Evolutionary conservation across 2,329 filamentous ascomycete genomes (phyloP).

Genomic region (Neofusicoccum ribis): DNA sequence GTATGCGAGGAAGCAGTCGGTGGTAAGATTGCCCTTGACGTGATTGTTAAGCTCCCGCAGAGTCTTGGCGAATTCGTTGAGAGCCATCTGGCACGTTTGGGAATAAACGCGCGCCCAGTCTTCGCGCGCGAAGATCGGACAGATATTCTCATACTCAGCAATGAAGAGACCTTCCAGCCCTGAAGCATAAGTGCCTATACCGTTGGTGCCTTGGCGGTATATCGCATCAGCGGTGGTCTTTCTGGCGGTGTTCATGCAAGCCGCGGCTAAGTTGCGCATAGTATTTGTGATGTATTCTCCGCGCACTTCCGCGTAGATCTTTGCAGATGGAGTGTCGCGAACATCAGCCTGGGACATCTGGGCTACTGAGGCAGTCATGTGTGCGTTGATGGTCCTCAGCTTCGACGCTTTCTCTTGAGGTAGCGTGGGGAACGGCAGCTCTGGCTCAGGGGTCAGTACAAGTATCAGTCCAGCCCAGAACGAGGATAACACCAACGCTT

Average conservation of each 20-base stretch:
- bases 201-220: constrained; percentile 86
- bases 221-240: constrained; percentile 75
- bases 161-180: constrained; percentile 84
- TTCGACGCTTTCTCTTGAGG: constrained; percentile 73
- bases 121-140: constrained; percentile 79
- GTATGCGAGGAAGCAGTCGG: constrained; percentile 92
- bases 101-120: constrained; percentile 81
- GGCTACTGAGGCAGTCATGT: constrained; percentile 64
- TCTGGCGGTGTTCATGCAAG: constrained; percentile 74
- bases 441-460: constrained; percentile 33
- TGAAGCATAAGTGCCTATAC: constrained; percentile 84
- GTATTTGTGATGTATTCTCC: constrained; percentile 83
- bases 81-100: constrained; percentile 72
- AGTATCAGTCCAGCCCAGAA: not conserved
- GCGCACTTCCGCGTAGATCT: constrained; percentile 81
- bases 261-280: constrained; percentile 81
- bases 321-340: constrained; percentile 68
- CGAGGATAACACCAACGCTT: constrained; percentile 61
- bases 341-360: constrained; percentile 47
- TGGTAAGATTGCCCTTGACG: constrained; percentile 80
- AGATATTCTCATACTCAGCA: constrained; percentile 89
- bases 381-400: constrained; percentile 75
- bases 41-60: constrained; percentile 86
- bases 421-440: constrained; percentile 75
- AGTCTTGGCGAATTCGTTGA: constrained; percentile 82